Evolutionary conservation across 176 grass and related monocot genomes (phyloP).

Genomic region (Musa itinerans): DNA sequence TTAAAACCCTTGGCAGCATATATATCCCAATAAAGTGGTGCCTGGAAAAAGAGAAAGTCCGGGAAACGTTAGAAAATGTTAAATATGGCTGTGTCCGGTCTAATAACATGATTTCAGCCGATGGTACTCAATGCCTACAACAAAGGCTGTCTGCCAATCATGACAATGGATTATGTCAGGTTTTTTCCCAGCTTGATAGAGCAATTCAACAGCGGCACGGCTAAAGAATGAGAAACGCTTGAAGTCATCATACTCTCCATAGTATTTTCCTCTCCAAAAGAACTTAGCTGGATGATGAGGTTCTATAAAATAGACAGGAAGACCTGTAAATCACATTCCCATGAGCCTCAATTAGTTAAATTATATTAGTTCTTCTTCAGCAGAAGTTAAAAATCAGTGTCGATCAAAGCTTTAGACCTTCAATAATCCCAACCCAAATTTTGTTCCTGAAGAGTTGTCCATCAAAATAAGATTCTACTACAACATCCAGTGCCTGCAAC

Average conservation of each 20-base stretch:
- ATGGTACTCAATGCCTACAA: constrained; percentile 42
- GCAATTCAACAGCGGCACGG: constrained; percentile 76
- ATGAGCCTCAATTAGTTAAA: neutral
- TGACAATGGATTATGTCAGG: constrained; percentile 97
- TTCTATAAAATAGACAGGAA: constrained; percentile 95
- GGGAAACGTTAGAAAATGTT: neutral
- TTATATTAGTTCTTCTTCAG: neutral
- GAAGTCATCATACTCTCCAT: constrained; percentile 92
- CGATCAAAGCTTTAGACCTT: constrained; percentile 34
- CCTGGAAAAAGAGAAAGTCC: constrained; percentile 30
- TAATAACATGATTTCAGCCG: constrained; percentile 7
- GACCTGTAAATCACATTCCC: constrained; percentile 40
- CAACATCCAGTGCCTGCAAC: constrained; percentile 62
- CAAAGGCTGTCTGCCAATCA: constrained; percentile 97
- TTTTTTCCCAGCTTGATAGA: constrained; percentile 68
- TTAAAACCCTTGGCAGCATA: constrained; percentile 73
- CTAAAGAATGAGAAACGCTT: constrained; percentile 90
- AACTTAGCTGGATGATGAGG: constrained; percentile 82
- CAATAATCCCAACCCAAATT: constrained; percentile 94
- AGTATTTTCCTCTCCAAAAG: constrained; percentile 79
- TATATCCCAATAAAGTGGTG: constrained; percentile 96
- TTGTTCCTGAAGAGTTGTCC: constrained; percentile 78
- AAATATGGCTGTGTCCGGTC: neutral
- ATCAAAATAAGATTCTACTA: constrained; percentile 78
- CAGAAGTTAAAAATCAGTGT: neutral